Evolutionary conservation across 176 grass and related monocot species (phyloP).

Genomic region (Cenchrus purpureus): DNA sequence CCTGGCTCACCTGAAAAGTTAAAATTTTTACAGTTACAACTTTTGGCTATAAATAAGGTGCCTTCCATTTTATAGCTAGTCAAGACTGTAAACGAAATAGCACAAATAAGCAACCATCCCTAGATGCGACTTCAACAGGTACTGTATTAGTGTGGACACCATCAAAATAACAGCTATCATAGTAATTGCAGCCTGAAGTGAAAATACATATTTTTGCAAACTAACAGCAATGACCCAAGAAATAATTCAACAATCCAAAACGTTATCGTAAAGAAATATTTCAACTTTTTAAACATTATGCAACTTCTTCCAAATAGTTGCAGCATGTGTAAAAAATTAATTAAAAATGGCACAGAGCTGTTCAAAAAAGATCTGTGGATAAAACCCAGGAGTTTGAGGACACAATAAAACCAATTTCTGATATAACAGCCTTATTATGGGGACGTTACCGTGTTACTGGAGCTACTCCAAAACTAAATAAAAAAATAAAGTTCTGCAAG

Average conservation of each 20-base stretch:
- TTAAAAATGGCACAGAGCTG: background rate
- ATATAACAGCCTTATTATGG: background rate
- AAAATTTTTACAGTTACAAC: constrained; percentile 5
- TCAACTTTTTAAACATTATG: background rate
- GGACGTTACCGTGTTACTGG: background rate
- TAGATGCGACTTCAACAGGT: background rate
- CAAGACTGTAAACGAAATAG: background rate
- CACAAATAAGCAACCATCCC: background rate
- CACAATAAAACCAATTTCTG: background rate
- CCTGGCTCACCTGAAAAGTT: constrained; percentile 76
- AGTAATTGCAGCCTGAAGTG: no score
- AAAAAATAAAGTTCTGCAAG: background rate
- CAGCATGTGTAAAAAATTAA: background rate
- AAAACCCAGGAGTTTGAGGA: background rate
- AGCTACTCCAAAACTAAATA: background rate
- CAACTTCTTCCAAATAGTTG: background rate
- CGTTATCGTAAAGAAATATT: background rate
- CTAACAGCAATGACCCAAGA: no score
- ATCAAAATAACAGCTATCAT: no score
- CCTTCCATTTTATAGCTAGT: no score
- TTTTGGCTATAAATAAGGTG: background rate
- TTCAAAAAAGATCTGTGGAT: background rate
- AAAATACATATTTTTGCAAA: no score
- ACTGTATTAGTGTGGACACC: background rate
- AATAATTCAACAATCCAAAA: no score